Evolutionary conservation across 345 rosid species (phyloP), one percentile per base, ranked within the genome.

Genomic region (Hypericum androsaemum): DNA sequence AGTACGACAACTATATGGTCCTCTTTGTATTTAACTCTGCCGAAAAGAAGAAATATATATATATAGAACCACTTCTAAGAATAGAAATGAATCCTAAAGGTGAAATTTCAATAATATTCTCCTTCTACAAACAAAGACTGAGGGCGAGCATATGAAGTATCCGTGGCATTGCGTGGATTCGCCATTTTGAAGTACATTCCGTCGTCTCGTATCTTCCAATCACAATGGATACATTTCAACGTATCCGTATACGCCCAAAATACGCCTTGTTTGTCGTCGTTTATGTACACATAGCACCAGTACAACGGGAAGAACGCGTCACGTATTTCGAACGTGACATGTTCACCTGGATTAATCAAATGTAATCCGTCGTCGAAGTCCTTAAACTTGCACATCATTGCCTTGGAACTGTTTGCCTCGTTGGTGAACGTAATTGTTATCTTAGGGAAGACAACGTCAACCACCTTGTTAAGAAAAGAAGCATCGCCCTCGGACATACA

Each of bases 241-340:
- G n/a, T 48, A 28, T 14, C 52, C 2, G 13, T 6, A 10, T 48
- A 48, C 12, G 52, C 52, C 52, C 52, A 48, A 48, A 48, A 48
- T 1, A 48, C 52, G 8, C 52, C 52, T 48, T 48, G 52, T 7
- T 48, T 16, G 0, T 16, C 28, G 7, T 32, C 52, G 6, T 10
- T 13, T 9, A 48, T 48, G 37, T 48, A 32, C 28, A 48, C 36
- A 6, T 48, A 48, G 13, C 52, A 48, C 52, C 52, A 48, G 2
- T 16, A 9, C 13, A 48, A 15, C 11, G 52, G 52, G 9, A 48
- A 48, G 7, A 48, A 5, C 9, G 13, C 1, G 28, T 48, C 52
- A 5, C 32, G 9, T 10, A 48, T 9, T 6, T 15, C 10, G 35
- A 28, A 48, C 13, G 52, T 14, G 15, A 48, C 37, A 16, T 7